Conservation (phyloP, 495 filamentous ascomycete species). For the Bacidia gigantensis region DNA sequence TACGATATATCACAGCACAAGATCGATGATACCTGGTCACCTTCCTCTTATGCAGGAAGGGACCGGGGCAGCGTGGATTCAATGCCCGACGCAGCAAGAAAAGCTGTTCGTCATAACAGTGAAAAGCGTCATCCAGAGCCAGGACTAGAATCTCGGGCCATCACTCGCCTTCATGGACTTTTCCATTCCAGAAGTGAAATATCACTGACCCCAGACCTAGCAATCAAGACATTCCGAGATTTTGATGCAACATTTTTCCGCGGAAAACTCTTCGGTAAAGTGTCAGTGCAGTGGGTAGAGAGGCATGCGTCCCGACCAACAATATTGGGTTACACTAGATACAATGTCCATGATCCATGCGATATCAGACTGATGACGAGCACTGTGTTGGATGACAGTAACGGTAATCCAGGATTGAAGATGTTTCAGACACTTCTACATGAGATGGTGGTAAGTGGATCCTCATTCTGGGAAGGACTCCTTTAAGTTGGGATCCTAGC, state of each 20-base stretch:
- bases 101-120: not conserved
- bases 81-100: not conserved
- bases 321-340: not conserved
- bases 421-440: not conserved
- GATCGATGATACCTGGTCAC: not conserved
- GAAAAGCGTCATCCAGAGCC: not conserved
- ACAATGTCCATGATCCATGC: not conserved
- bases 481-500: not conserved
- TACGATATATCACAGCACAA: not conserved
- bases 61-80: no score
- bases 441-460: not conserved
- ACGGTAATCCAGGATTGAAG: not conserved
- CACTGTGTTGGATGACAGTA: not conserved
- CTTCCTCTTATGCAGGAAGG: no score
- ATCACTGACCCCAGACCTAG: not conserved
- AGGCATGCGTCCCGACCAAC: not conserved
- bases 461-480: not conserved
- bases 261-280: not conserved
- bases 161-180: not conserved
- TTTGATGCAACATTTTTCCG: not conserved
- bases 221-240: not conserved
- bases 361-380: not conserved
- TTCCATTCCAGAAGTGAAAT: not conserved
- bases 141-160: not conserved
- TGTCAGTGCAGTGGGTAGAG: not conserved